A percentile compares a stretch with the other conserved stretches of the same genome.
These are phyloP conservation scores for Pseudonitzschia multiseries DNA, from an alignment of 108 stramenopile species.

Conservation along the genomic window DNA sequence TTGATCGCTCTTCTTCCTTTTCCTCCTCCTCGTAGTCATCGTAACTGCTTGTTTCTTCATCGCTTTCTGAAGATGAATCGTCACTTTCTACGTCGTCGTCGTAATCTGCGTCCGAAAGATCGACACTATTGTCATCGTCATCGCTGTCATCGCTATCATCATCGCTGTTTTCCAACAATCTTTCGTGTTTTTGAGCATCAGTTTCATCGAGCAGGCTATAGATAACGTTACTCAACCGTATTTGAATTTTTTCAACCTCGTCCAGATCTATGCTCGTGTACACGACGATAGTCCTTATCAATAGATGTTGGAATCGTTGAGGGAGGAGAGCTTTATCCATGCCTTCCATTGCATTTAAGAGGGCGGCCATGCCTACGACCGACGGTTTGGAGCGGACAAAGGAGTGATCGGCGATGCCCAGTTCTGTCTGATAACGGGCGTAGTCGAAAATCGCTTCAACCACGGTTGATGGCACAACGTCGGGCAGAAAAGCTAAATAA, in stretches of 20 bases:
- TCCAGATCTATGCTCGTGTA: constrained; percentile 35
- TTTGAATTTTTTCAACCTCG: constrained; percentile 43
- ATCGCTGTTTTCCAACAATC: constrained; percentile 20
- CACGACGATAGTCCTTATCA: constrained; percentile 39
- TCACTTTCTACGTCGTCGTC: constrained; percentile 13
- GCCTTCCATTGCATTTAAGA: constrained; percentile 69
- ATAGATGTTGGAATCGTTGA: constrained; percentile 32
- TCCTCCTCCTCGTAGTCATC: neutral
- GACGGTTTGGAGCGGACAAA: constrained; percentile 53
- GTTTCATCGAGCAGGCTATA: constrained; percentile 33
- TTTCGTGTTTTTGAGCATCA: constrained; percentile 24
- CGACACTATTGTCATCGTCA: constrained; percentile 17
- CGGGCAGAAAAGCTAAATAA: constrained; percentile 42
- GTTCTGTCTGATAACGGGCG: constrained; percentile 65
- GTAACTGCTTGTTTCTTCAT: neutral
- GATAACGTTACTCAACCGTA: constrained; percentile 34
- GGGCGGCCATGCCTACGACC: constrained; percentile 52
- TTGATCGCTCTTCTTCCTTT: neutral
- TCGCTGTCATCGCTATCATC: too few species aligned
- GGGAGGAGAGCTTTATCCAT: constrained; percentile 43
- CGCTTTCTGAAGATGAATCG: constrained; percentile 7
- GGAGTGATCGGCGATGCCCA: constrained; percentile 59
- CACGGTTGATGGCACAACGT: constrained; percentile 34
- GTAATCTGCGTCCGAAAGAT: constrained; percentile 12
- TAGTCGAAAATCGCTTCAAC: constrained; percentile 54